phyloP scores from a whole-genome alignment of 257 asterid genomes.

The Nemophila menziesii region DNA sequence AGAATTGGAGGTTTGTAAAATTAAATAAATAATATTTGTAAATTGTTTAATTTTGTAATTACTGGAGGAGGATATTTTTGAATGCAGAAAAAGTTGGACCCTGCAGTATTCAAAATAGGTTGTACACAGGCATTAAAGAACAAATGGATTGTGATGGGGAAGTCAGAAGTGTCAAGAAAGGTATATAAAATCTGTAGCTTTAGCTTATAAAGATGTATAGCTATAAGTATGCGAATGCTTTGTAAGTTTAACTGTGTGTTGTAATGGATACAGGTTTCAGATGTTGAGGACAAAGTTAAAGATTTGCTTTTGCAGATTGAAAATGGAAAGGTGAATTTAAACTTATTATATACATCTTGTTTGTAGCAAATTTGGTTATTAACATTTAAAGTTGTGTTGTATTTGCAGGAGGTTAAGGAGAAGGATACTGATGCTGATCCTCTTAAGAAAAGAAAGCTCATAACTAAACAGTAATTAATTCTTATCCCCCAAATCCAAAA shows the following conservation, averaged over 20 bases:
- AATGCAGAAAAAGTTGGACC: slow-evolving; percentile 56
- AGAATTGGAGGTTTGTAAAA: slow-evolving; percentile 56
- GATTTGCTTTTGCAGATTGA: slow-evolving; percentile 48
- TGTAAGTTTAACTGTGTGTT: slow-evolving; percentile 4
- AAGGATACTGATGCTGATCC: slow-evolving; percentile 69
- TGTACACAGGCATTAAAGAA: slow-evolving; percentile 79
- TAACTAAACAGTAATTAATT: slow-evolving; percentile 52
- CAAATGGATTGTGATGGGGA: slow-evolving; percentile 80
- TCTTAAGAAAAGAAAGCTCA: slow-evolving; percentile 76
- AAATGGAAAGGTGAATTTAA: slow-evolving; percentile 52
- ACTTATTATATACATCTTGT: background rate
- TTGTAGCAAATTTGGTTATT: background rate
- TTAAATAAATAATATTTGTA: background rate
- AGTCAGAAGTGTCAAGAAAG: slow-evolving; percentile 64
- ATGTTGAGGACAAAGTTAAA: slow-evolving; percentile 64
- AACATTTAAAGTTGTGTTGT: slow-evolving; percentile 5
- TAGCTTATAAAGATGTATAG: background rate
- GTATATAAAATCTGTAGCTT: slow-evolving; percentile 14
- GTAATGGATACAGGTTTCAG: slow-evolving; percentile 38
- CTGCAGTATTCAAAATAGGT: slow-evolving; percentile 66
- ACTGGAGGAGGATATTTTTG: slow-evolving; percentile 5
- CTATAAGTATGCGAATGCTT: background rate
- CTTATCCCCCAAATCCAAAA: background rate
- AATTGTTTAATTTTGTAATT: background rate
- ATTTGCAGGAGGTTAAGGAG: slow-evolving; percentile 45